Evolutionary conservation across 495 filamentous ascomycete genomes (phyloP), one percentile per base, ranked within the genome.

Genomic region (Lasiosphaeria ovina): DNA sequence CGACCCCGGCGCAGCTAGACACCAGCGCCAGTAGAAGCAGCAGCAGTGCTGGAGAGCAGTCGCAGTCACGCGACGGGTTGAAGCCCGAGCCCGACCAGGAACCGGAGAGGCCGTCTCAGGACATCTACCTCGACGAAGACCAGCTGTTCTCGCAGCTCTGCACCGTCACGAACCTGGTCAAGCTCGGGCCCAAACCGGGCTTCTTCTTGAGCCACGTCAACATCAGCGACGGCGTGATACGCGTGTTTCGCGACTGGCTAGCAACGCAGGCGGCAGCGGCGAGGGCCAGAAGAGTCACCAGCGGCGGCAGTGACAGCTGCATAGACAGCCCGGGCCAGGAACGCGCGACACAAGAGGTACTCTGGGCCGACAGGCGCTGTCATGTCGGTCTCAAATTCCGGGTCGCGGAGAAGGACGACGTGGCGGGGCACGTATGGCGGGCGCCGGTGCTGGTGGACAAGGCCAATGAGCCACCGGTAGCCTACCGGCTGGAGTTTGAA

Each of bases 131-230:
- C 3, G 90, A 91, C 55, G 79, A 74, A 3, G 77, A 81, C 64
- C 89, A 92, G 71, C 73, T 85, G 34, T 91, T 92, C 69, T 83
- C 86, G 0, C 89, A 93, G 67, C 77, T 92, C 14, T 87, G 84
- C 65, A 80, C 86, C 8, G 69, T 81, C n/a, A 81, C 82, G 31
- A 89, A 86, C 69, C 69, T 93, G 24, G 89, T 90, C 45, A 87
- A 86, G 67, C 66, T 85, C 9, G 82, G 86, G 24, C 84, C 85
- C 6, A 79, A 79, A 65, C 75, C 61, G 60, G 84, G 79, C 42
- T 69, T 83, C 16, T 90, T 86, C 62, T 68, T 81, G 47, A 84
- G 81, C 65, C 82, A 84, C 52, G 78, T 85, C 53, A 85, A 81
- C 48, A 70, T 92, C 16, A 77, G 80, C 54, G 86, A 92, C 55